phyloP scores from a whole-genome alignment of 2,329 filamentous ascomycete species.

The Botryotinia convoluta region DNA sequence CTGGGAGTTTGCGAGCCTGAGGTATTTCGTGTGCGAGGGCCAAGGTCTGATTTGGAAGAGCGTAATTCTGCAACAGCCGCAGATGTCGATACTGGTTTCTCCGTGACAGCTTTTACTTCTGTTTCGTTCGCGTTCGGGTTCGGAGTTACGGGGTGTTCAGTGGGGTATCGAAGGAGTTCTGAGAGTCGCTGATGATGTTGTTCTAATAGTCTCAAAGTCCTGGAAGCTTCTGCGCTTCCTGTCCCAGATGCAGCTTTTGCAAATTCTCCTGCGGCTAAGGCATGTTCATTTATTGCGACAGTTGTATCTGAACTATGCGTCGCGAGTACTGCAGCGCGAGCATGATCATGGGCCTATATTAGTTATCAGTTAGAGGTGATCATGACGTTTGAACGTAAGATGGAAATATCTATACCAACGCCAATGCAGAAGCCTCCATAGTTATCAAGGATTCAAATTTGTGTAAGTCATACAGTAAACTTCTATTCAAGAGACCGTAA shows the following conservation, averaged over 20 bases:
- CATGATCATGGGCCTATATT: slow-evolving; percentile 78
- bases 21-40: slow-evolving; percentile 31
- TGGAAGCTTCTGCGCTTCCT: slow-evolving; percentile 66
- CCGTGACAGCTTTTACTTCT: slow-evolving; percentile 32
- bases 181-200: slow-evolving; percentile 83
- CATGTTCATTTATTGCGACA: slow-evolving; percentile 83
- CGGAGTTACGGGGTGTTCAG: slow-evolving; percentile 33
- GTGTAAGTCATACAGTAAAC: neutral
- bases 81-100: slow-evolving; percentile 36
- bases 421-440: slow-evolving; percentile 71
- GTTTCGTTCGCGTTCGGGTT: slow-evolving; percentile 27
- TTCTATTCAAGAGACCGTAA: neutral
- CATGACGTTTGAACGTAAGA: slow-evolving; percentile 12
- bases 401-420: slow-evolving; percentile 49
- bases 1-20: slow-evolving; percentile 34
- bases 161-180: slow-evolving; percentile 71
- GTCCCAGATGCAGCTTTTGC: slow-evolving; percentile 76
- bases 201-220: slow-evolving; percentile 81
- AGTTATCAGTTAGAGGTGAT: slow-evolving; percentile 25
- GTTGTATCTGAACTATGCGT: slow-evolving; percentile 67
- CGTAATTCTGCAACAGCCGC: slow-evolving; percentile 38
- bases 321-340: slow-evolving; percentile 76
- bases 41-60: slow-evolving; percentile 36
- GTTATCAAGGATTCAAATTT: slow-evolving; percentile 18
- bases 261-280: slow-evolving; percentile 84